Percentiles rank a stretch among this genome's conserved stretches.
Conservation (phyloP, 2,329 filamentous ascomycete species). For the Diplodia scrobiculata region DNA sequence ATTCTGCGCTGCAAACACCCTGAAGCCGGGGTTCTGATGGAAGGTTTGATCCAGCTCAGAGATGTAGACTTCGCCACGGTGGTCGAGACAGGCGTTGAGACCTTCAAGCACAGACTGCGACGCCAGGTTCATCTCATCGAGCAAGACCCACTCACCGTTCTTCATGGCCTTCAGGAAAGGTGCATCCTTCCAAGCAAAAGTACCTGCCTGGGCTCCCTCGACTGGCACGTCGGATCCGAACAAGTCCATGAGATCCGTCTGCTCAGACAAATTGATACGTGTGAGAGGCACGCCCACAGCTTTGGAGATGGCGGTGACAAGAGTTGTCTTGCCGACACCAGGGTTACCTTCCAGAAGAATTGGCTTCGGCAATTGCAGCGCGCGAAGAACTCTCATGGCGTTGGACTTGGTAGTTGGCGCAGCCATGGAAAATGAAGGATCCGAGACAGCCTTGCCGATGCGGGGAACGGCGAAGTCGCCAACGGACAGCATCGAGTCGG, state of each 20-base stretch:
- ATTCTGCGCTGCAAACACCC: slow-evolving; percentile 96
- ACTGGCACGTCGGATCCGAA: slow-evolving; percentile 96
- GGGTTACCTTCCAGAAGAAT: slow-evolving; percentile 94
- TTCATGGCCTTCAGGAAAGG: slow-evolving; percentile 97
- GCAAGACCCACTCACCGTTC: slow-evolving; percentile 89
- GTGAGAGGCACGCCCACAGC: slow-evolving; percentile 80
- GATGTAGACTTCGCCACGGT: slow-evolving; percentile 92
- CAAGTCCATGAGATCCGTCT: slow-evolving; percentile 95
- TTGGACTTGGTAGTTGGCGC: slow-evolving; percentile 89
- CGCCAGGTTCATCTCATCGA: slow-evolving; percentile 98
- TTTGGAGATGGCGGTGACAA: slow-evolving; percentile 80
- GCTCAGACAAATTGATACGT: slow-evolving; percentile 94
- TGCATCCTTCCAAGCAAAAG: slow-evolving; percentile 93
- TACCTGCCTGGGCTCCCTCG: slow-evolving; percentile 85
- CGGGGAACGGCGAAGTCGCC: slow-evolving; percentile 73
- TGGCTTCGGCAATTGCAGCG: slow-evolving; percentile 84
- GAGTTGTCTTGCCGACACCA: slow-evolving; percentile 96
- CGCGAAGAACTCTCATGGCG: slow-evolving; percentile 85
- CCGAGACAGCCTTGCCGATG: slow-evolving; percentile 52
- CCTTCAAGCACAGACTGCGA: slow-evolving; percentile 96
- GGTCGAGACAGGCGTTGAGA: slow-evolving; percentile 92
- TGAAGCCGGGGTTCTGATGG: slow-evolving; percentile 82
- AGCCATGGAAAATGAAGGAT: slow-evolving; percentile 73
- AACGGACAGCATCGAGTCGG: slow-evolving; percentile 61
- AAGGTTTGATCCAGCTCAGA: slow-evolving; percentile 95